A percentile compares a stretch with the other conserved stretches of the same genome.
Conservation (phyloP, 371 early-diverging fungal genomes). For the Capillidium rhysosporum region DNA sequence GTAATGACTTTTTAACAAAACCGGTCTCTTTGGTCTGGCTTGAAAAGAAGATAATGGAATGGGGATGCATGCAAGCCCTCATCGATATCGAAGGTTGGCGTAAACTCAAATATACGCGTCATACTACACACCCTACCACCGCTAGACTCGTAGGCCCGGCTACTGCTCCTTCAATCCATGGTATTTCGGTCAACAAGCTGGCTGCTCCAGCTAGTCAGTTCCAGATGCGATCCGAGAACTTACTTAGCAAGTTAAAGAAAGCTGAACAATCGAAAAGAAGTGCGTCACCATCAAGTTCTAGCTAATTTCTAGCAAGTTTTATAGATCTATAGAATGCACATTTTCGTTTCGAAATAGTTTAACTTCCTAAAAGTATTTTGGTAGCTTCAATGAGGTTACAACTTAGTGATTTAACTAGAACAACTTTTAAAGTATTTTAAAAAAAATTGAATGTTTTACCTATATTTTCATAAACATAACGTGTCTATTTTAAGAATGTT, state of each 20-base stretch:
- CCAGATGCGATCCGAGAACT: neutral
- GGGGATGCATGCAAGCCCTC: constrained; percentile 83
- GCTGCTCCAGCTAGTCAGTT: neutral
- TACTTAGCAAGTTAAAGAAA: constrained; percentile 1
- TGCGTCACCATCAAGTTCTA: neutral
- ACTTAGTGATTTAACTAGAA: too few relatives aligned
- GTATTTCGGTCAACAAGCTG: neutral
- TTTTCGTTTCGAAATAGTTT: too few relatives aligned
- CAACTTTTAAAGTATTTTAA: too few relatives aligned
- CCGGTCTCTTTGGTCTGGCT: constrained; percentile 69
- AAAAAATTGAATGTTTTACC: too few relatives aligned
- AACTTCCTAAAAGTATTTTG: too few relatives aligned
- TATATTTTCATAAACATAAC: too few relatives aligned
- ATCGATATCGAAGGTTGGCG: constrained; percentile 72
- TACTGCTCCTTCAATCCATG: neutral
- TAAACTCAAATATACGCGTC: constrained; percentile 11
- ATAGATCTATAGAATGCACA: too few relatives aligned
- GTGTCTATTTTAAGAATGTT: too few relatives aligned
- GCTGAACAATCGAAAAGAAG: neutral
- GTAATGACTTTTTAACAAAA: constrained; percentile 77
- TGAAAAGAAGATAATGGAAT: constrained; percentile 68
- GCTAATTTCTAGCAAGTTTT: too few relatives aligned
- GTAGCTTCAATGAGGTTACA: too few relatives aligned
- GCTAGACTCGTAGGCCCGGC: neutral
- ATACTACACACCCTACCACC: neutral